These are phyloP conservation scores for Jaenimonas drosophilae DNA, from an alignment of 208 protist species.

Conservation along the genomic window DNA sequence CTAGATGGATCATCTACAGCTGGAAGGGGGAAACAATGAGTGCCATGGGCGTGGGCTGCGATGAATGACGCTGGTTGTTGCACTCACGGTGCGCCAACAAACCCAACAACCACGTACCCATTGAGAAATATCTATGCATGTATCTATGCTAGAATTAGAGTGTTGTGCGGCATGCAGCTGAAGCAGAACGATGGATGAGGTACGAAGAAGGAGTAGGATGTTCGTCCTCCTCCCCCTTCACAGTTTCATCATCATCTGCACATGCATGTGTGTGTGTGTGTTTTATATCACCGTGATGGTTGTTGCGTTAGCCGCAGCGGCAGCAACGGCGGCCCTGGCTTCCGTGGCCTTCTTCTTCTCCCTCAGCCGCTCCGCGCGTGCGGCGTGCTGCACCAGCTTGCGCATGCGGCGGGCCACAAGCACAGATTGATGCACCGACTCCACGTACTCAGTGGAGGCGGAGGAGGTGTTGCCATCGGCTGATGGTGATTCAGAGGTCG, in stretches of 20 bases:
- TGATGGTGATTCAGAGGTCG: no score
- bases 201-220: background rate
- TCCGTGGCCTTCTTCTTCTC: background rate
- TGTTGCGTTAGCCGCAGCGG: background rate
- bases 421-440: constrained; percentile 60
- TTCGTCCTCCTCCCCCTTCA: background rate
- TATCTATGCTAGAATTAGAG: background rate
- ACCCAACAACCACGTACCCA: background rate
- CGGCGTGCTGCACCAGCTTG: constrained; percentile 69
- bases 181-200: no score
- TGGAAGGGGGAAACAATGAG: no score
- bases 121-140: constrained; percentile 1
- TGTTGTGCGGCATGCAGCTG: no score
- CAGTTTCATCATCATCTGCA: background rate
- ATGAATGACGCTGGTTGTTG: no score
- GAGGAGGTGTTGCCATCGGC: background rate
- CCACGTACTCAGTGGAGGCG: constrained; percentile 13
- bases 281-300: no score
- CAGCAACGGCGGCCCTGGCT: background rate
- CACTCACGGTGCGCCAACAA: no score
- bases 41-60: no score
- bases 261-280: background rate
- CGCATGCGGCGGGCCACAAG: constrained; percentile 74
- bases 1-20: no score
- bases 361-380: constrained; percentile 51